Base-by-base conservation (phyloP, 2,329 filamentous ascomycete species). In the Hirsutella minnesotensis region DNA sequence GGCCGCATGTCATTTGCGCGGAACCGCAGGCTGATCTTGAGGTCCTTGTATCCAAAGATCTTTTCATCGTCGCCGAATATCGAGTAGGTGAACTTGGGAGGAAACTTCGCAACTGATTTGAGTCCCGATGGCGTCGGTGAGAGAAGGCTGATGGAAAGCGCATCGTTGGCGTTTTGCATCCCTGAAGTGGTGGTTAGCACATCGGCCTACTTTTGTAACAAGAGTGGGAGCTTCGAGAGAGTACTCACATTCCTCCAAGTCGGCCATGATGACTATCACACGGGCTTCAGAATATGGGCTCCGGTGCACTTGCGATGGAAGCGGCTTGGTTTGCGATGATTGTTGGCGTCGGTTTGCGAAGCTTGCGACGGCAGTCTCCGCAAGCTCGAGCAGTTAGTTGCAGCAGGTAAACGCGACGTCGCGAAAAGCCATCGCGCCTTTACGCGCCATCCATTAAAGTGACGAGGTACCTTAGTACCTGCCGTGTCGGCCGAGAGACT, bases 51-150 rank as follows among this genome's bases (percentile, higher is more conserved):
- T 31, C 90, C 90, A 53, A 94, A 89, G 49, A 96, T 90, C 24
- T 74, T 76, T 62, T 98, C 88, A 9, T 92, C 82, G n/a, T 96
- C 83, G 55, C 87, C 87, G 53, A 96, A 95, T 49, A 98, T 83
- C 1, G 86, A 70, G 62, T 96, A 95, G 16, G 90, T 95, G 60
- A 89, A 94, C 56, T 77, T 76, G 0, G 92, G 94, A 47, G 86
- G 73, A 62, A 98, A 96, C 22, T 76, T 74, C 21, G 75, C 72
- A 51, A 82, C 65, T 27, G 72, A 75, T 53, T 75, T 77, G 40
- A 74, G 56, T 49, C 69, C 68, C 8, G 63, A 62, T 16, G 67
- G 60, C 5, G 67, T 62, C 10, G 74, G 68, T 34, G 67, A 65
- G 16, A 77, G 64, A 30, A 85, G 69, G 41, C 74, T 77, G 53